Evolutionary conservation across 2,329 filamentous ascomycete species (phyloP).

Genomic region (Madurella mycetomatis): DNA sequence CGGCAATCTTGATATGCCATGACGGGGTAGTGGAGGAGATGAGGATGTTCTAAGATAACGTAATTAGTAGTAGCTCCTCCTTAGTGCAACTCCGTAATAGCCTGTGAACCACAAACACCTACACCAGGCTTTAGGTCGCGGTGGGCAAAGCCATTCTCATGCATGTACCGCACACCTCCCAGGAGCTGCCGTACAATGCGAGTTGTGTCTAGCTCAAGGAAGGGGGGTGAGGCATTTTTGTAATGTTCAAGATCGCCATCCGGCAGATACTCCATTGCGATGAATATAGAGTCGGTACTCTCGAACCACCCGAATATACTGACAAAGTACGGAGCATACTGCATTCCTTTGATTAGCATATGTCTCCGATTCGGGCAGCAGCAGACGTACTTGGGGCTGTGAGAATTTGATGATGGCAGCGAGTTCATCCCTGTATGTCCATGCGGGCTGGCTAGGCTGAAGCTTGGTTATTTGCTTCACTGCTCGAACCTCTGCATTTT

Average conservation of each 20-base stretch:
- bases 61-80: neutral
- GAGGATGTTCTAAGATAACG: conserved; percentile 28
- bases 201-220: conserved; percentile 14
- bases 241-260: conserved; percentile 21
- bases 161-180: conserved; percentile 22
- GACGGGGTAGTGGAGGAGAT: conserved; percentile 17
- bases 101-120: neutral
- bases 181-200: conserved; percentile 18
- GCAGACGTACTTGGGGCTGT: neutral
- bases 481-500: neutral
- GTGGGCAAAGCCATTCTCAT: conserved; percentile 22
- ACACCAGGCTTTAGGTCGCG: conserved; percentile 25
- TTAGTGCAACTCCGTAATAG: neutral
- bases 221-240: conserved; percentile 7
- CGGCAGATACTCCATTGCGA: conserved; percentile 26
- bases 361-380: neutral
- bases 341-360: neutral
- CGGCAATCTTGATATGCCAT: conserved; percentile 30
- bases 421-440: conserved; percentile 1
- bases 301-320: conserved; percentile 24
- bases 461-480: neutral
- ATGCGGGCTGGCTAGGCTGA: neutral
- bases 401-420: conserved; percentile 1
- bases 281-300: conserved; percentile 13
- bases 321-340: conserved; percentile 23